phyloP scores from a whole-genome alignment of 2,329 filamentous ascomycete species.

The Onygenales sp. region DNA sequence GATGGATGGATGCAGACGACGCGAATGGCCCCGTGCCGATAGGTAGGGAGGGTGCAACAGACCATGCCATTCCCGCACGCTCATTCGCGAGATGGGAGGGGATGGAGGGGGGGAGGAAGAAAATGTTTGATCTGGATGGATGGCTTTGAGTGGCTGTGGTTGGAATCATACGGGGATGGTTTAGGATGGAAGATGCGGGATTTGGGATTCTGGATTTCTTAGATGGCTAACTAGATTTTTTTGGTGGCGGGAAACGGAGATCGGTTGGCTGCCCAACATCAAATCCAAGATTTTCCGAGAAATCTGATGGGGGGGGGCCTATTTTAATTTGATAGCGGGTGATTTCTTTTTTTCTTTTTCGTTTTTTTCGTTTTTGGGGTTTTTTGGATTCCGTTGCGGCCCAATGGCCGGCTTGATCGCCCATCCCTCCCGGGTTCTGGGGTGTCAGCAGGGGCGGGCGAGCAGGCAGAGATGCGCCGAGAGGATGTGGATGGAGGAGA shows the following conservation, averaged over 20 bases:
- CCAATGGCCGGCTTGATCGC: neutral
- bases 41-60: too few species aligned
- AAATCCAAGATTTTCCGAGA: neutral
- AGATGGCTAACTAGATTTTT: neutral
- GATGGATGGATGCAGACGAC: too few species aligned
- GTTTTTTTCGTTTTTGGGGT: neutral
- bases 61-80: too few species aligned
- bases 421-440: neutral
- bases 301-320: too few species aligned
- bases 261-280: too few species aligned
- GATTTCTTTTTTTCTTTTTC: neutral
- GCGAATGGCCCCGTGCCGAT: too few species aligned
- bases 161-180: neutral
- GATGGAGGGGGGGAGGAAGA: neutral
- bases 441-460: neutral
- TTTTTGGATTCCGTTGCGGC: constrained; percentile 1
- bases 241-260: neutral
- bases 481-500: too few species aligned
- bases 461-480: neutral
- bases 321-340: neutral
- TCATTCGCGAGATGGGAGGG: too few species aligned
- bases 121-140: neutral
- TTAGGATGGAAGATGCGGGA: too few species aligned
- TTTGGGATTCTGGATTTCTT: too few species aligned
- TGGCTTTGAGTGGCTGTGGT: neutral